Conservation (phyloP, 2,329 filamentous ascomycete genomes). For the Paecilomyces formosus region DNA sequence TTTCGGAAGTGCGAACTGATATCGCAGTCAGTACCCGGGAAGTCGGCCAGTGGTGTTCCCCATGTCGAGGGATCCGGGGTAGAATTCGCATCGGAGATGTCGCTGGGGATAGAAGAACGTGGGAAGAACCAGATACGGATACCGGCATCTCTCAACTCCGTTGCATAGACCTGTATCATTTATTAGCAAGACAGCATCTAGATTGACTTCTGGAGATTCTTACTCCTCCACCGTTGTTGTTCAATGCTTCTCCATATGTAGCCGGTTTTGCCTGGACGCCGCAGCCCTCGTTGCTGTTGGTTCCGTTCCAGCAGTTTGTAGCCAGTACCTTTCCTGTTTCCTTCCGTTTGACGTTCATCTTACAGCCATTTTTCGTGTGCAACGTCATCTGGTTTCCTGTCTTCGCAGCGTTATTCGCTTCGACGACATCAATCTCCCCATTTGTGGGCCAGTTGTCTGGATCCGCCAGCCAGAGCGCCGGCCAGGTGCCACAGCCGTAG, state of each 20-base stretch:
- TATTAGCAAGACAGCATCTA: not conserved
- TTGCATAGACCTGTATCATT: conserved; percentile 42
- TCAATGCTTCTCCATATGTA: conserved; percentile 48
- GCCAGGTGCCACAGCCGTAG: conserved; percentile 58
- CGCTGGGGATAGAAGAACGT: conserved; percentile 41
- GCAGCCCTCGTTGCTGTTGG: conserved; percentile 51
- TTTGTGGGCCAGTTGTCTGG: conserved; percentile 53
- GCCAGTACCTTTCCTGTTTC: conserved; percentile 41
- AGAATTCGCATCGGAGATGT: conserved; percentile 41
- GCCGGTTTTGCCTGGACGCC: conserved; percentile 39
- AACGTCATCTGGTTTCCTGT: conserved; percentile 54
- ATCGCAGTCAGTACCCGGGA: conserved; percentile 56
- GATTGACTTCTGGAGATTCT: conserved; percentile 4
- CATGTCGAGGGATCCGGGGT: conserved; percentile 55
- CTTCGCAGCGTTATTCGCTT: conserved; percentile 48
- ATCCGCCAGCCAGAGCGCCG: conserved; percentile 60
- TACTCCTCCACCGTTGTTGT: conserved; percentile 47
- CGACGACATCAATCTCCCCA: conserved; percentile 59
- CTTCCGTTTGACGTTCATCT: conserved; percentile 47
- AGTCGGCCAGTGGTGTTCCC: conserved; percentile 57
- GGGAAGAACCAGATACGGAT: conserved; percentile 59
- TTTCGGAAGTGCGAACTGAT: conserved; percentile 55
- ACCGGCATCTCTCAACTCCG: conserved; percentile 54
- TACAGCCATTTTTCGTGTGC: conserved; percentile 51
- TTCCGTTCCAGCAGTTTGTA: conserved; percentile 45